These are phyloP conservation scores for Amyloporia xantha DNA, from an alignment of 768 basidiomycete species.

Conservation along the genomic window DNA sequence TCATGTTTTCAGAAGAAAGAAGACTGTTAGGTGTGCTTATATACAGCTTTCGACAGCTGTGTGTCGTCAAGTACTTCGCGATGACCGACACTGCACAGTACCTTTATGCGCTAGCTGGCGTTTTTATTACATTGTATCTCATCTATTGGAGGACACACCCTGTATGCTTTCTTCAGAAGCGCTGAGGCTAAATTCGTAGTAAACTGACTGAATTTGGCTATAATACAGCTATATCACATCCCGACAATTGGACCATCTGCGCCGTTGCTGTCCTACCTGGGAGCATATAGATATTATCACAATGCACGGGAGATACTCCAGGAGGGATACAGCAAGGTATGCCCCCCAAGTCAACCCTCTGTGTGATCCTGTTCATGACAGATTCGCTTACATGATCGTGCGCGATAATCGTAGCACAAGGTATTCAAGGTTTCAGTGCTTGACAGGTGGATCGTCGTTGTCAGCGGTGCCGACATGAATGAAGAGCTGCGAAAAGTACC, in stretches of 20 bases:
- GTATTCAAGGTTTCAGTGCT: conserved; percentile 38
- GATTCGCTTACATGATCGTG: no score
- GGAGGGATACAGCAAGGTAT: conserved; percentile 29
- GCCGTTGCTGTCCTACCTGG: conserved; percentile 27
- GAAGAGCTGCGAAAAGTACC: conserved; percentile 46
- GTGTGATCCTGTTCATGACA: no score
- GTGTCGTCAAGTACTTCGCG: no score
- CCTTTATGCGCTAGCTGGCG: neutral
- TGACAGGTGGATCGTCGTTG: conserved; percentile 40
- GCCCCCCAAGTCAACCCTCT: neutral
- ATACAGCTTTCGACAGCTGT: no score
- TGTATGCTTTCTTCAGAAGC: neutral
- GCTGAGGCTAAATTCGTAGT: no score
- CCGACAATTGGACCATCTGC: conserved; percentile 32
- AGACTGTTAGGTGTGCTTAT: no score
- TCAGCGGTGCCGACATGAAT: conserved; percentile 34
- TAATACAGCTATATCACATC: conserved; percentile 18
- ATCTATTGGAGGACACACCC: neutral
- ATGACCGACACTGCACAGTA: neutral
- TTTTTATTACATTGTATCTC: neutral
- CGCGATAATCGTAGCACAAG: conserved; percentile 17
- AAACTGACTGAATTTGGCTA: no score
- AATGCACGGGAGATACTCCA: conserved; percentile 20
- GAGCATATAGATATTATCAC: conserved; percentile 21
- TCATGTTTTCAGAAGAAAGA: no score